Evolutionary conservation across 768 basidiomycete genomes (phyloP).

Genomic region (Boletus fagicola): DNA sequence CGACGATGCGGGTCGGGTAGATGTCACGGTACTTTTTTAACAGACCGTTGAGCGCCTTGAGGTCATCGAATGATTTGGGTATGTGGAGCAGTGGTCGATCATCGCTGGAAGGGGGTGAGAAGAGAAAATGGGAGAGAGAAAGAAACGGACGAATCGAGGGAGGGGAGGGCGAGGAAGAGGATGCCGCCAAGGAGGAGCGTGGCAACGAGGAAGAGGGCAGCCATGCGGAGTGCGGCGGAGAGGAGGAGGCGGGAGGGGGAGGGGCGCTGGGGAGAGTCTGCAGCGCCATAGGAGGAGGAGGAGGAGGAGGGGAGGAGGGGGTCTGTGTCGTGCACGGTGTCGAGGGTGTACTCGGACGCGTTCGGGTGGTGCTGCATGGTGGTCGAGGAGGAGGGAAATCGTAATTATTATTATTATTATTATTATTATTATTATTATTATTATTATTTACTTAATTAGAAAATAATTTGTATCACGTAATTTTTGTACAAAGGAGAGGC

Average conservation of each 20-base stretch:
- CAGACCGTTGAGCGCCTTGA: slow-evolving; percentile 80
- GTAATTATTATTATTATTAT: too few species aligned
- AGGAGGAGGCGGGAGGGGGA: slow-evolving; percentile 63
- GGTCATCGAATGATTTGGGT: slow-evolving; percentile 84
- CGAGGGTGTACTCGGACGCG: slow-evolving; percentile 61
- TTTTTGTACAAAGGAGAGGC: slow-evolving; percentile 22
- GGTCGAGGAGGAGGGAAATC: not conserved
- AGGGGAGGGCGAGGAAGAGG: slow-evolving; percentile 79
- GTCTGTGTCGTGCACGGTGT: slow-evolving; percentile 47
- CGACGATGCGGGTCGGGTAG: slow-evolving; percentile 79
- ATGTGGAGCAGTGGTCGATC: slow-evolving; percentile 77
- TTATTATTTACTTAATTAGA: too few species aligned
- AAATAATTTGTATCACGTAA: slow-evolving; percentile 17
- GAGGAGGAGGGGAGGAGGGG: slow-evolving; percentile 33
- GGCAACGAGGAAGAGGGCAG: slow-evolving; percentile 68
- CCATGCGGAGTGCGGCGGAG: slow-evolving; percentile 83
- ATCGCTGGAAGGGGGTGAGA: slow-evolving; percentile 44
- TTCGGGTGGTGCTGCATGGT: slow-evolving; percentile 33
- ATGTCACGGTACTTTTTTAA: slow-evolving; percentile 91
- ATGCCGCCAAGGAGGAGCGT: slow-evolving; percentile 68
- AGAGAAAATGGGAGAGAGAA: not conserved
- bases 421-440: too few species aligned
- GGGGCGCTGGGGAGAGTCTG: slow-evolving; percentile 33
- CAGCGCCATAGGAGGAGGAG: slow-evolving; percentile 47
- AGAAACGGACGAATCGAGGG: slow-evolving; percentile 66